These are phyloP conservation scores for Fagopyrum homotropicum DNA, from an alignment of 148 eudicot genomes.

Conservation along the genomic window DNA sequence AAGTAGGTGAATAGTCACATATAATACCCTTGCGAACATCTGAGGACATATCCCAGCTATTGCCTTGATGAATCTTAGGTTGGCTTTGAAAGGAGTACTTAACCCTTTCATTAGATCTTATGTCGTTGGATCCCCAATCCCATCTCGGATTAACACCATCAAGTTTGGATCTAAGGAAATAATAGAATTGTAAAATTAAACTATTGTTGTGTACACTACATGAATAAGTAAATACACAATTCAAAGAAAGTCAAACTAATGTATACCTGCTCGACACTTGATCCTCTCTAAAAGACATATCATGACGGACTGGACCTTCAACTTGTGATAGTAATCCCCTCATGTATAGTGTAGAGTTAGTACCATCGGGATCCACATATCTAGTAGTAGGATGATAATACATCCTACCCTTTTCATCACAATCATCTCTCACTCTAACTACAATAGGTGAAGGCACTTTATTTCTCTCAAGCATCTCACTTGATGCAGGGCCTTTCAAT, in stretches of 20 bases:
- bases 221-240: neutral
- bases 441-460: slow-evolving; percentile 18
- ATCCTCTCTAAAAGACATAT: slow-evolving; percentile 19
- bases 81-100: slow-evolving; percentile 21
- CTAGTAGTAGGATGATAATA: slow-evolving; percentile 1
- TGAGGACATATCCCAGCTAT: slow-evolving; percentile 22
- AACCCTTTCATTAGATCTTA: slow-evolving; percentile 25
- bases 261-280: slow-evolving; percentile 30
- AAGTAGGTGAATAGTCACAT: slow-evolving; percentile 28
- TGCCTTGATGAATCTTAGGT: slow-evolving; percentile 25
- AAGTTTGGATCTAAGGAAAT: slow-evolving; percentile 10
- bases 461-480: slow-evolving; percentile 17
- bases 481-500: slow-evolving; percentile 4
- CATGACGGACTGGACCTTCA: slow-evolving; percentile 20
- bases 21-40: slow-evolving; percentile 20
- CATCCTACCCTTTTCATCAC: slow-evolving; percentile 12
- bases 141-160: slow-evolving; percentile 19
- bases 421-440: slow-evolving; percentile 15
- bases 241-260: neutral
- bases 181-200: neutral
- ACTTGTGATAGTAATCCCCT: slow-evolving; percentile 28
- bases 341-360: slow-evolving; percentile 20
- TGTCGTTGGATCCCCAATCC: slow-evolving; percentile 24
- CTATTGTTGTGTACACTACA: neutral
- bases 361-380: slow-evolving; percentile 18